phyloP scores from a whole-genome alignment of 1,284 basidiomycete species.

The Cryptococcus depauperatus region DNA sequence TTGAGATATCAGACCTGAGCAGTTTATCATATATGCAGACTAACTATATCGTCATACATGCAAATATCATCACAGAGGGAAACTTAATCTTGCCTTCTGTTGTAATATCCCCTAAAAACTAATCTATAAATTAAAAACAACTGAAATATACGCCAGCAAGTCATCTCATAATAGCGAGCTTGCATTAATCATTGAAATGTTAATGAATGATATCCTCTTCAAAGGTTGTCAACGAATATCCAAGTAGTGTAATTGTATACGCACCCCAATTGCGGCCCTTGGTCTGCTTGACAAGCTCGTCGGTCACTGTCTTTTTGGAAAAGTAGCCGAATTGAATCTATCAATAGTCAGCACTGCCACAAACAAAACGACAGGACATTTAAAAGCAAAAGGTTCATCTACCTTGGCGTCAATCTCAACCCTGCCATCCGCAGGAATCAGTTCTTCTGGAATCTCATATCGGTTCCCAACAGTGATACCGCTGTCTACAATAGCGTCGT shows the following conservation, averaged over 20 bases:
- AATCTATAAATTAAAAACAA: no score
- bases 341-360: not conserved
- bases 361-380: not conserved
- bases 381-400: slow-evolving; percentile 12
- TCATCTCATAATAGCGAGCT: no score
- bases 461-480: slow-evolving; percentile 76
- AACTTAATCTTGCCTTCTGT: no score
- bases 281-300: slow-evolving; percentile 70
- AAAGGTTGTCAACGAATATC: not conserved
- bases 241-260: not conserved
- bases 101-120: no score
- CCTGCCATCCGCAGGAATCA: slow-evolving; percentile 81
- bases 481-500: slow-evolving; percentile 79
- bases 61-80: no score
- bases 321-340: slow-evolving; percentile 85
- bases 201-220: slow-evolving; percentile 7
- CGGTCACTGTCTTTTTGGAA: slow-evolving; percentile 61
- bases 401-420: slow-evolving; percentile 86
- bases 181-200: no score
- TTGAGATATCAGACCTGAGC: no score
- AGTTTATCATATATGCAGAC: no score
- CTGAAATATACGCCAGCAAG: no score
- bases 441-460: slow-evolving; percentile 77
- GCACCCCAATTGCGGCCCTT: slow-evolving; percentile 77
- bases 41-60: no score